Conservation (phyloP, 2,329 filamentous ascomycete species). For the Scedosporium aurantiacum region DNA sequence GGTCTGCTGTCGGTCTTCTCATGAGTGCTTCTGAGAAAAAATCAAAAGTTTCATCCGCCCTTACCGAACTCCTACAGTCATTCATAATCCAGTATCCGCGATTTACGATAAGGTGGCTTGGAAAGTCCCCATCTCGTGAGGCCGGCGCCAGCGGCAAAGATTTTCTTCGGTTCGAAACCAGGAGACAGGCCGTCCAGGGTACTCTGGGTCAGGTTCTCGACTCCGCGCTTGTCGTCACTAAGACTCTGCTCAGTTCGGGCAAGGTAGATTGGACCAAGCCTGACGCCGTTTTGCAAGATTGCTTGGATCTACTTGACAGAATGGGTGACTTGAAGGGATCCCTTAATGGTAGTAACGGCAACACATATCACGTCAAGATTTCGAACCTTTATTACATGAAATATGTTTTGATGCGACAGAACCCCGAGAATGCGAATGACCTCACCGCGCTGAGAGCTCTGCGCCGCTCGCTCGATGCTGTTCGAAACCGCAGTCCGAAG, state of each 20-base stretch:
- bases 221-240: slow-evolving; percentile 45
- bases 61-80: slow-evolving; percentile 35
- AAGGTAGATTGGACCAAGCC: slow-evolving; percentile 41
- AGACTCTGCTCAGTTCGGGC: slow-evolving; percentile 36
- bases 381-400: slow-evolving; percentile 63
- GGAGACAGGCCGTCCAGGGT: slow-evolving; percentile 40
- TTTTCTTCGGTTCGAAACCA: slow-evolving; percentile 49
- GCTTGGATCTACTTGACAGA: slow-evolving; percentile 39
- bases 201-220: slow-evolving; percentile 48
- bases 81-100: slow-evolving; percentile 49
- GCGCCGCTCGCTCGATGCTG: slow-evolving; percentile 50
- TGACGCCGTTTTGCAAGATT: slow-evolving; percentile 48
- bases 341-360: slow-evolving; percentile 18
- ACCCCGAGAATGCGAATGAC: slow-evolving; percentile 28
- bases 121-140: slow-evolving; percentile 40
- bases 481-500: slow-evolving; percentile 39
- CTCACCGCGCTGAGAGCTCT: slow-evolving; percentile 42
- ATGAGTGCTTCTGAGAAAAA: slow-evolving; percentile 10
- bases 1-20: slow-evolving; percentile 40
- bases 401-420: slow-evolving; percentile 40
- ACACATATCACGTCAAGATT: slow-evolving; percentile 51
- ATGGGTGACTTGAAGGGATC: slow-evolving; percentile 29
- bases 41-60: slow-evolving; percentile 5
- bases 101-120: slow-evolving; percentile 51
- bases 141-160: slow-evolving; percentile 38